Conservation (phyloP, 495 filamentous ascomycete species). For the Talaromyces stipitatus region DNA sequence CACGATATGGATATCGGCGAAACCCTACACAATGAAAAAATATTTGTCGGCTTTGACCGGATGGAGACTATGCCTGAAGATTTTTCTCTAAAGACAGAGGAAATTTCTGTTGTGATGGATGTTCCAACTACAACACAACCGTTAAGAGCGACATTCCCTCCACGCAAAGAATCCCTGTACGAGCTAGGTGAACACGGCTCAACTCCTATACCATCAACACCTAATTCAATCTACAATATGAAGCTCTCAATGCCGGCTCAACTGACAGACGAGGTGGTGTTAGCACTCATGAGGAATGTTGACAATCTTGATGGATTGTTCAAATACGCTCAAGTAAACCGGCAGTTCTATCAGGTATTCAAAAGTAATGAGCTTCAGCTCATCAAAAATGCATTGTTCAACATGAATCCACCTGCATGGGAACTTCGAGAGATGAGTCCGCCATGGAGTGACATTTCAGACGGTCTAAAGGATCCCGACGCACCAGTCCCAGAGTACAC, state of each 20-base stretch:
- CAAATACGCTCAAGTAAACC: constrained; percentile 45
- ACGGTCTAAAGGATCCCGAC: constrained; percentile 32
- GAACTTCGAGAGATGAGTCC: constrained; percentile 58
- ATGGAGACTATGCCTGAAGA: constrained; percentile 1
- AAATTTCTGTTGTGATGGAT: constrained; percentile 7
- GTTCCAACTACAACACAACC: neutral
- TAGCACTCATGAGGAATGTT: constrained; percentile 42
- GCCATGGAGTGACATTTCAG: constrained; percentile 41
- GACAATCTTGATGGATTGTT: constrained; percentile 52
- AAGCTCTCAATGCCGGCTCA: constrained; percentile 27
- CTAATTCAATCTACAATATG: constrained; percentile 9
- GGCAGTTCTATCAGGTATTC: constrained; percentile 53
- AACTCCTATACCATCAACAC: constrained; percentile 17
- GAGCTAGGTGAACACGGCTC: constrained; percentile 30
- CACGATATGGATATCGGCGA: neutral
- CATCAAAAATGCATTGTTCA: constrained; percentile 46
- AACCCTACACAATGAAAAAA: neutral
- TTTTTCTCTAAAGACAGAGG: constrained; percentile 11
- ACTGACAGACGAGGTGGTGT: constrained; percentile 41
- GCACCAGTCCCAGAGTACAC: constrained; percentile 50
- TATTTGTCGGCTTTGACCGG: neutral
- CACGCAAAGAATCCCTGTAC: constrained; percentile 15
- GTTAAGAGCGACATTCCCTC: neutral
- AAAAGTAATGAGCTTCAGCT: constrained; percentile 51
- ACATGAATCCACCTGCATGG: constrained; percentile 57